Evolutionary conservation across 192 early-diverging fungal genomes (phyloP).

Genomic region (Powellomyces hirtus): DNA sequence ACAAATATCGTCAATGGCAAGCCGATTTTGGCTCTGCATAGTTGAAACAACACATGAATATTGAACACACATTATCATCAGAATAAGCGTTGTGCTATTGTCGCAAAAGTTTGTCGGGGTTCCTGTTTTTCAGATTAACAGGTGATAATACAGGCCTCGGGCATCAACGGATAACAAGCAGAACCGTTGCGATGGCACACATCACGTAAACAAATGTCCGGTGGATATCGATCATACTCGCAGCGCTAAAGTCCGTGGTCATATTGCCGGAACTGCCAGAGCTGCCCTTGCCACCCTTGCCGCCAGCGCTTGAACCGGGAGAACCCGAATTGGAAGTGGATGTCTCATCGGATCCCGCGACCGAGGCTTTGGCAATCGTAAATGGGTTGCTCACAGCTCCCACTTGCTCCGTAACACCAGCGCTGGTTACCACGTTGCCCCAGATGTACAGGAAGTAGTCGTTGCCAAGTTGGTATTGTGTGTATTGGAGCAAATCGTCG

Average conservation of each 20-base stretch:
- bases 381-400: background rate
- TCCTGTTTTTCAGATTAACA: too few relatives aligned
- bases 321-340: background rate
- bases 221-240: background rate
- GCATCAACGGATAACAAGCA: too few relatives aligned
- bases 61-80: too few relatives aligned
- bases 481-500: background rate
- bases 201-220: background rate
- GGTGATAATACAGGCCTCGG: too few relatives aligned
- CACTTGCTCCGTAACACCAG: background rate
- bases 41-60: too few relatives aligned
- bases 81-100: too few relatives aligned
- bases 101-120: too few relatives aligned
- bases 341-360: too few relatives aligned
- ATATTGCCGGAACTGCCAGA: background rate
- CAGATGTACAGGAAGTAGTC: background rate
- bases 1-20: constrained; percentile 36
- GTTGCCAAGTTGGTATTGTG: background rate
- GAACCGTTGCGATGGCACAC: background rate
- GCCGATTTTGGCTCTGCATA: constrained; percentile 32
- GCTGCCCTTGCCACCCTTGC: background rate
- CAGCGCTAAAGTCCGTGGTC: background rate
- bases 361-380: background rate
- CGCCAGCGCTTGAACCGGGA: background rate
- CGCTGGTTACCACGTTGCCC: background rate